A percentile compares a stretch with the other conserved stretches of the same genome.
phyloP scores from a whole-genome alignment of 2,329 filamentous ascomycete species.

The Whalleya microplaca region DNA sequence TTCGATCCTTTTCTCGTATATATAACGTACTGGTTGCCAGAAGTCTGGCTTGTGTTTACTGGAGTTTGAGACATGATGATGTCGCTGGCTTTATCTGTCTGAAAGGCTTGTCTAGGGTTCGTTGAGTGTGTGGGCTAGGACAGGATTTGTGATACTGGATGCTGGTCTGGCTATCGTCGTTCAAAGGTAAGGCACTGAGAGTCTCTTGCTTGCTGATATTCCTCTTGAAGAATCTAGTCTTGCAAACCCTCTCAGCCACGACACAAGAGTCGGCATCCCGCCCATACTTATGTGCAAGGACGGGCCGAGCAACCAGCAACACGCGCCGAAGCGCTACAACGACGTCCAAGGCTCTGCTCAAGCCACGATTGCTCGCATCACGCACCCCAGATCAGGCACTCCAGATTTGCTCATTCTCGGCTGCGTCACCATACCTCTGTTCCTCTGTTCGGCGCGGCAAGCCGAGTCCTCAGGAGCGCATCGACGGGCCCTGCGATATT shows the following conservation, averaged over 20 bases:
- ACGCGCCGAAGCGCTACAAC: slow-evolving; percentile 15
- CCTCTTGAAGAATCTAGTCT: slow-evolving; percentile 4
- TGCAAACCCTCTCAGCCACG: slow-evolving; percentile 1
- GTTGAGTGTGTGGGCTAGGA: not conserved
- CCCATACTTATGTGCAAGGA: slow-evolving; percentile 15
- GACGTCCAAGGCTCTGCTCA: slow-evolving; percentile 12
- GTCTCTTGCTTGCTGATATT: not conserved
- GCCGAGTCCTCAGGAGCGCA: not conserved
- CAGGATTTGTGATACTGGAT: not conserved
- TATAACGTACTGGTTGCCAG: slow-evolving; percentile 14
- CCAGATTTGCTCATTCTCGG: no score
- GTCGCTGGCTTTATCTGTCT: not conserved
- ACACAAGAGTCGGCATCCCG: not conserved
- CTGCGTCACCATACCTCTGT: no score
- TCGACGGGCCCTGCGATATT: slow-evolving; percentile 6
- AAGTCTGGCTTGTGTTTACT: slow-evolving; percentile 5
- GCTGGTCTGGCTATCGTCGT: not conserved
- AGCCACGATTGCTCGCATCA: slow-evolving; percentile 11
- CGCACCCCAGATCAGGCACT: not conserved
- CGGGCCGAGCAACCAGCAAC: not conserved
- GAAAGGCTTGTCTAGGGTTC: not conserved
- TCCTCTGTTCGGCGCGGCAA: slow-evolving; percentile 5
- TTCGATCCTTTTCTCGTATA: not conserved
- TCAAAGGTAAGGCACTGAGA: not conserved
- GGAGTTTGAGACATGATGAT: slow-evolving; percentile 20